These are phyloP conservation scores for Tilletiaria anomala DNA, from an alignment of 1,284 basidiomycete genomes.

Conservation along the genomic window DNA sequence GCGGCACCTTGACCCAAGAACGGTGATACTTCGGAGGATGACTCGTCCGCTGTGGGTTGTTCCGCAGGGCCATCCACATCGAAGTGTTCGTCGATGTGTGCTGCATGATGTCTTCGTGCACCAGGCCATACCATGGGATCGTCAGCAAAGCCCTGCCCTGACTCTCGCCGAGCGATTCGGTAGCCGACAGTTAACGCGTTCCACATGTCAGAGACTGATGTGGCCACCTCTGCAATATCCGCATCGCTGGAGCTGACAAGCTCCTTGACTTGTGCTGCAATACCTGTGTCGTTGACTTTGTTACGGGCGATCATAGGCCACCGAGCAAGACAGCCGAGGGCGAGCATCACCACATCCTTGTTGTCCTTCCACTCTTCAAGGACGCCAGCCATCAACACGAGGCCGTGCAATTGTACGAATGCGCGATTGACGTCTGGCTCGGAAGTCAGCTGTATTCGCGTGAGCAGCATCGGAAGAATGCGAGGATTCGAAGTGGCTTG, in stretches of 20 bases:
- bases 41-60: too few species aligned
- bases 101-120: too few species aligned
- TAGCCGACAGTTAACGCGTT: slow-evolving; percentile 58
- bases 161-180: slow-evolving; percentile 51
- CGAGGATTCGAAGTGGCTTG: slow-evolving; percentile 68
- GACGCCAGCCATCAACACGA: slow-evolving; percentile 78
- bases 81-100: too few species aligned
- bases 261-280: slow-evolving; percentile 24
- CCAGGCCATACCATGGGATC: not conserved
- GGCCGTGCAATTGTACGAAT: slow-evolving; percentile 83
- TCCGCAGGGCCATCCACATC: too few species aligned
- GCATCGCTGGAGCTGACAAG: slow-evolving; percentile 4
- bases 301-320: slow-evolving; percentile 82
- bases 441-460: slow-evolving; percentile 75
- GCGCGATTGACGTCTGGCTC: slow-evolving; percentile 65
- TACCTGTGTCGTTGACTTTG: slow-evolving; percentile 65
- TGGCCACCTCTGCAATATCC: slow-evolving; percentile 15
- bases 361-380: slow-evolving; percentile 66
- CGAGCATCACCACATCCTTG: slow-evolving; percentile 55
- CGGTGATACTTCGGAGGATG: too few species aligned
- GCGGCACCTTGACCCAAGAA: too few species aligned
- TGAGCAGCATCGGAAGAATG: slow-evolving; percentile 68
- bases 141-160: slow-evolving; percentile 43
- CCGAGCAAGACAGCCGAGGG: slow-evolving; percentile 36
- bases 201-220: slow-evolving; percentile 59